Evolutionary conservation across 495 filamentous ascomycete genomes (phyloP).

Genomic region (Hypoxylon crocopeplum): DNA sequence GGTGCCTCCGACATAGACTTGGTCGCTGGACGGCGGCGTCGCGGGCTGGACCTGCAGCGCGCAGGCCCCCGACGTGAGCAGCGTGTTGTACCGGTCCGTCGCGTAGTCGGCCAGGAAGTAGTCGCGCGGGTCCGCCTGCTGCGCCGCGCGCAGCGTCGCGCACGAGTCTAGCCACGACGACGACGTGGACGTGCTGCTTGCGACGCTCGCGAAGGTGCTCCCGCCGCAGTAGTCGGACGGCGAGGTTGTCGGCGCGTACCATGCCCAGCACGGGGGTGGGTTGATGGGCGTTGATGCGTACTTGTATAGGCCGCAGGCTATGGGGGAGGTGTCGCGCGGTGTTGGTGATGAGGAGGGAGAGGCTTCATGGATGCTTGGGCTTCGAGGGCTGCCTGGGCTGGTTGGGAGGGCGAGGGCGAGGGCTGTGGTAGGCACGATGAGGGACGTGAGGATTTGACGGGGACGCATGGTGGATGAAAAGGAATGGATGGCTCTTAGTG

Average conservation of each 20-base stretch:
- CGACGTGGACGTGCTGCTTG: too few species aligned
- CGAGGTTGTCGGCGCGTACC: conserved; percentile 12
- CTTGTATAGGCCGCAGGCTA: conserved; percentile 18
- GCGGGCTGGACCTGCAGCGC: conserved; percentile 26
- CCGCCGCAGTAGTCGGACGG: conserved; percentile 28
- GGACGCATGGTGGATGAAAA: conserved; percentile 31
- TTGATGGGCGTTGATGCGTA: conserved; percentile 14
- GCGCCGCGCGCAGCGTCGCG: conserved; percentile 2
- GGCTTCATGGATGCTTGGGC: too few species aligned
- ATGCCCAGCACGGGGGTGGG: conserved; percentile 24
- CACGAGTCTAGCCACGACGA: conserved; percentile 29
- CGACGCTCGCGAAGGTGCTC: conserved; percentile 20
- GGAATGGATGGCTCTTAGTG: background rate
- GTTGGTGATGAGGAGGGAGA: conserved; percentile 2
- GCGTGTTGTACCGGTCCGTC: conserved; percentile 26
- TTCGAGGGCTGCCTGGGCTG: too few species aligned
- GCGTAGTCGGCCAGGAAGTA: conserved; percentile 26
- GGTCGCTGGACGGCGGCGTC: conserved; percentile 28
- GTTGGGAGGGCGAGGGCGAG: conserved; percentile 18
- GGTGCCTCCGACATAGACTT: conserved; percentile 22
- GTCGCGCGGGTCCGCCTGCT: conserved; percentile 14
- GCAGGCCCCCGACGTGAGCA: conserved; percentile 13
- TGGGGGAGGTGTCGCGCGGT: background rate
- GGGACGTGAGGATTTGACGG: conserved; percentile 20
- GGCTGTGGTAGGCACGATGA: conserved; percentile 10